Percentiles rank a stretch among this genome's conserved stretches.
Evolutionary conservation across 2,329 filamentous ascomycete genomes (phyloP).

Genomic region (Trichophyton schoenleinii): DNA sequence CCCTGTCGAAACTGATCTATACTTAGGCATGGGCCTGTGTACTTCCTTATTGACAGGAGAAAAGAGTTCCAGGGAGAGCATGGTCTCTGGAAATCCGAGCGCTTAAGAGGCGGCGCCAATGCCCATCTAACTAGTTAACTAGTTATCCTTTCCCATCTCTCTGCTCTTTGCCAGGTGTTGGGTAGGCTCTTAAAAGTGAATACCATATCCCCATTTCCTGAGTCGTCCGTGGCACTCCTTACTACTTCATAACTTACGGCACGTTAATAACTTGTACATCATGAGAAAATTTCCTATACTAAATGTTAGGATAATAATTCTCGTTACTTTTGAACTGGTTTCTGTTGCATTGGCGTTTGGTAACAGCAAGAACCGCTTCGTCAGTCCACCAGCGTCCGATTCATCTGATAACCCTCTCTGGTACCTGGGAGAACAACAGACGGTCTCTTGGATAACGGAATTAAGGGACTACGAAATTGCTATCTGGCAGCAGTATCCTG

Average conservation of each 20-base stretch:
- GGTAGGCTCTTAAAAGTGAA: too few relatives aligned
- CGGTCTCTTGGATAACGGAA: neutral
- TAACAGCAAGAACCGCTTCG: neutral
- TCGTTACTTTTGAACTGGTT: neutral
- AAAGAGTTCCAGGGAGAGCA: too few relatives aligned
- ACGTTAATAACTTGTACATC: neutral
- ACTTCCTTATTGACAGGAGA: too few relatives aligned
- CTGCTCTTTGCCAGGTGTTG: too few relatives aligned
- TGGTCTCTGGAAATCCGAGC: too few relatives aligned
- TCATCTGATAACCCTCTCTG: neutral
- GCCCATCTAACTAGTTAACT: too few relatives aligned
- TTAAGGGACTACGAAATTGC: neutral
- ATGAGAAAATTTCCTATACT: neutral
- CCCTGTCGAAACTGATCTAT: too few relatives aligned
- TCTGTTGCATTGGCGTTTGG: neutral
- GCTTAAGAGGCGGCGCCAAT: too few relatives aligned
- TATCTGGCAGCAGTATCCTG: neutral
- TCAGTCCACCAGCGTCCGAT: neutral
- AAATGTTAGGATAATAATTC: neutral
- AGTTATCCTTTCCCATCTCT: too few relatives aligned
- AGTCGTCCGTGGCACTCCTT: too few relatives aligned
- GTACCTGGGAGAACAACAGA: neutral
- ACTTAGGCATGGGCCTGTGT: too few relatives aligned
- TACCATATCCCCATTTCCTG: too few relatives aligned
- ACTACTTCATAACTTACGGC: neutral